Evolutionary conservation across 495 filamentous ascomycete species (phyloP), one percentile per base, ranked within the genome.

Genomic region (Aspergillus olivimuriae): DNA sequence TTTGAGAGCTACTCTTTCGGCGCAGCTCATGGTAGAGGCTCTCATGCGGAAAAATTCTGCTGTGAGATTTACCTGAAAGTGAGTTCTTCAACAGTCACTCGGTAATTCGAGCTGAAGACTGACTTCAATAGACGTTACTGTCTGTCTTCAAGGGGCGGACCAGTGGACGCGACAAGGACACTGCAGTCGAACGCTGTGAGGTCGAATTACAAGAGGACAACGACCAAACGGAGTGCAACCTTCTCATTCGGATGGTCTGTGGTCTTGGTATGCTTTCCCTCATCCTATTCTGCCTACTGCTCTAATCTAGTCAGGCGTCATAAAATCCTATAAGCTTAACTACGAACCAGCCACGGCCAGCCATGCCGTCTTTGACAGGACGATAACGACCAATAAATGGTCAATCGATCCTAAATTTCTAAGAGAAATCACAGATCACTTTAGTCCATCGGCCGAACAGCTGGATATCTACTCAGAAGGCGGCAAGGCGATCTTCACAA

Each of bases 281-380:
- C 7, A 11, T 16, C n/a, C n/a, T 9, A 11, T 38, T 17, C 21
- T 16, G 2, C 4, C 21, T 8, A 34, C 8, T 18, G 17, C 47
- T 16, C 46, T 57, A 36, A 37, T 44, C 14, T 4, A 34, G 39
- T 20, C 42, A 83, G 89, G 89, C 7, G 89, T 96, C 22, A 83
- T 88, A 23, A 94, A 94, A 47, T 91, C 87, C 3, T 95, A 96
- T 56, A 86, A 84, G 34, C 73, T 98, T 41, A 90, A 88, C 0
- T 98, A 95, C 57, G 92, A 98, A 58, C 74, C 84, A 15, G 78
- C 78, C 22, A 75, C 83, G 12, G 77, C 89, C 10, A 84, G 89
- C 59, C 87, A 94, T 60, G 94, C 91, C 12, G 74, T 91, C 23
- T 97, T 98, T 57, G 82, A 94, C 58, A 78, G 70, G 24, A 72